Conservation (phyloP, 2,329 filamentous ascomycete genomes). For the Neonectria faginata region DNA sequence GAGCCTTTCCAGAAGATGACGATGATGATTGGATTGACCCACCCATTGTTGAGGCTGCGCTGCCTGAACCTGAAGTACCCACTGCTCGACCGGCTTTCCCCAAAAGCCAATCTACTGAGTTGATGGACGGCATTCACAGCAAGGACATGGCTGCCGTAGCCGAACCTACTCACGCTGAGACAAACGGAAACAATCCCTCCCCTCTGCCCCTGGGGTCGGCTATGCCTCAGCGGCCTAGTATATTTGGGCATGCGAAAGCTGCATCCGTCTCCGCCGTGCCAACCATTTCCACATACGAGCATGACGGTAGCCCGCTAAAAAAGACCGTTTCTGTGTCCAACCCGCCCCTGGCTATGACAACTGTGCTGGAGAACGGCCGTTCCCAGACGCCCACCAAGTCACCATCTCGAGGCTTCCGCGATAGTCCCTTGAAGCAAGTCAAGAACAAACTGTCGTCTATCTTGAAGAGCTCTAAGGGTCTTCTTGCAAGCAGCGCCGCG, state of each 20-base stretch:
- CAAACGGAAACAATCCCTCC: conserved; percentile 26
- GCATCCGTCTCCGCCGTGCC: conserved; percentile 70
- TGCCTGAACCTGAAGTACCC: conserved; percentile 36
- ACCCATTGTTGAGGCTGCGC: conserved; percentile 52
- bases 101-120: conserved; percentile 72
- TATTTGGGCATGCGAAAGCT: conserved; percentile 66
- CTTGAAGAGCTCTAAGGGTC: conserved; percentile 85
- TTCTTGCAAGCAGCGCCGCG: conserved; percentile 82
- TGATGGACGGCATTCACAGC: conserved; percentile 67
- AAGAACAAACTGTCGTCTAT: conserved; percentile 95
- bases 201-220: conserved; percentile 25
- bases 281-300: conserved; percentile 31
- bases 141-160: conserved; percentile 61
- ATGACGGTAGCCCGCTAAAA: conserved; percentile 55
- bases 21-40: conserved; percentile 71
- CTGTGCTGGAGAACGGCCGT: conserved; percentile 52
- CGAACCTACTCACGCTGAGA: conserved; percentile 46
- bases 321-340: conserved; percentile 73
- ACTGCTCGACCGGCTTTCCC: conserved; percentile 62
- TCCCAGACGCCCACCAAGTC: conserved; percentile 67
- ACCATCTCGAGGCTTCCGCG: conserved; percentile 67
- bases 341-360: conserved; percentile 61
- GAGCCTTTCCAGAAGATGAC: conserved; percentile 70
- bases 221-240: conserved; percentile 35
- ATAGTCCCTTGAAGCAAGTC: conserved; percentile 89